These are phyloP conservation scores for Skeletonema costatum DNA, from an alignment of 108 stramenopile species.

Conservation along the genomic window DNA sequence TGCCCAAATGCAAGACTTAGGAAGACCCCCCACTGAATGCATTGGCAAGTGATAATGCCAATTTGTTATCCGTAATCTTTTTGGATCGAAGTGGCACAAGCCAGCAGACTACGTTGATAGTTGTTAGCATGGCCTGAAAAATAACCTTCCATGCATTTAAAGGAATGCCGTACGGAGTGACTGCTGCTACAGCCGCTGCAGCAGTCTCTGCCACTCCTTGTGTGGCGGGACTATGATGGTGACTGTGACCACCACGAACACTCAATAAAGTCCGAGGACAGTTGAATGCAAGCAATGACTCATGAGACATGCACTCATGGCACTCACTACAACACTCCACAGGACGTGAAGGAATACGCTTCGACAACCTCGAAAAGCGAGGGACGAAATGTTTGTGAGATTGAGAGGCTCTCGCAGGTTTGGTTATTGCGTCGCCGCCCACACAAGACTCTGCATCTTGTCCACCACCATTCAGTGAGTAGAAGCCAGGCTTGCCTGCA, in stretches of 20 bases:
- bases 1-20: constrained; percentile 95
- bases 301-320: constrained; percentile 33
- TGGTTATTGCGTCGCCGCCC: neutral
- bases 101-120: constrained; percentile 92
- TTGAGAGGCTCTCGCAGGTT: neutral
- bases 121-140: constrained; percentile 83
- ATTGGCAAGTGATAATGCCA: constrained; percentile 88
- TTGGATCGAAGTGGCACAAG: constrained; percentile 79
- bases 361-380: constrained; percentile 30
- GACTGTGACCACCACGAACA: constrained; percentile 38
- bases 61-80: constrained; percentile 80
- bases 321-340: constrained; percentile 44
- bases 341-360: constrained; percentile 19
- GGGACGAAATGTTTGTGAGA: constrained; percentile 20
- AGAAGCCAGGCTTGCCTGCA: constrained; percentile 22
- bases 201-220: constrained; percentile 11
- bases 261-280: constrained; percentile 8
- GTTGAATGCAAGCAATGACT: constrained; percentile 12
- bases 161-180: constrained; percentile 69
- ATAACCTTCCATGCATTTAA: constrained; percentile 89
- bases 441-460: neutral
- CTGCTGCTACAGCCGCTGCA: constrained; percentile 2
- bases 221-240: neutral
- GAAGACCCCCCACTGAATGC: constrained; percentile 98
- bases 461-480: neutral